These are phyloP conservation scores for Mentha longifolia DNA, from an alignment of 257 asterid genomes.

Conservation along the genomic window DNA sequence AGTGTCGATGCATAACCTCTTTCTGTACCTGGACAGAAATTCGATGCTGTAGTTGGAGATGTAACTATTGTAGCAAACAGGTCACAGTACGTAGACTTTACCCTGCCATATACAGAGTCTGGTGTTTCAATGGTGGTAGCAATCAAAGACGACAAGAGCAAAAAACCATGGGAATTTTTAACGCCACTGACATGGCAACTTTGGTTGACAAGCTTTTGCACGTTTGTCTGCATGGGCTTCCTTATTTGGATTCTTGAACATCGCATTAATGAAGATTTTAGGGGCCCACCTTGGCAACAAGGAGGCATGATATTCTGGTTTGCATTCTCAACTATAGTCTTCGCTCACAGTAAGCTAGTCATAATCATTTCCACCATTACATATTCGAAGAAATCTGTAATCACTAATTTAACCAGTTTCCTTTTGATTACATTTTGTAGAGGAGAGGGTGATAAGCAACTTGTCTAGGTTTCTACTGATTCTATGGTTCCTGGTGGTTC, in stretches of 20 bases:
- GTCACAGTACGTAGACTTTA: slow-evolving; percentile 34
- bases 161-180: slow-evolving; percentile 34
- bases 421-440: slow-evolving; percentile 11
- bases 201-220: slow-evolving; percentile 34
- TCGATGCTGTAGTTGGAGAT: slow-evolving; percentile 27
- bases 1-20: neutral
- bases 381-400: no score
- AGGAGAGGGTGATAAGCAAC: slow-evolving; percentile 49
- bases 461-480: slow-evolving; percentile 5
- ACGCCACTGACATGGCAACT: slow-evolving; percentile 37
- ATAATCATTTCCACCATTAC: no score
- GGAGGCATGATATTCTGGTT: slow-evolving; percentile 53
- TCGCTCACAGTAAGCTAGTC: slow-evolving; percentile 40
- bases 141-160: slow-evolving; percentile 18
- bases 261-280: no score
- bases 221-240: slow-evolving; percentile 27
- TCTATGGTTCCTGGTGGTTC: slow-evolving; percentile 34
- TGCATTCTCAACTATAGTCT: slow-evolving; percentile 51
- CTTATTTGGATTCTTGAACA: slow-evolving; percentile 36
- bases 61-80: slow-evolving; percentile 25
- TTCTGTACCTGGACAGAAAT: slow-evolving; percentile 27
- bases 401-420: no score
- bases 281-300: slow-evolving; percentile 30
- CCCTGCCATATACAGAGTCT: slow-evolving; percentile 33
- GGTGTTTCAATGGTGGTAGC: slow-evolving; percentile 37